Evolutionary conservation across 2,329 filamentous ascomycete species (phyloP), one percentile per base, ranked within the genome.

Genomic region (Botrytis medusae): DNA sequence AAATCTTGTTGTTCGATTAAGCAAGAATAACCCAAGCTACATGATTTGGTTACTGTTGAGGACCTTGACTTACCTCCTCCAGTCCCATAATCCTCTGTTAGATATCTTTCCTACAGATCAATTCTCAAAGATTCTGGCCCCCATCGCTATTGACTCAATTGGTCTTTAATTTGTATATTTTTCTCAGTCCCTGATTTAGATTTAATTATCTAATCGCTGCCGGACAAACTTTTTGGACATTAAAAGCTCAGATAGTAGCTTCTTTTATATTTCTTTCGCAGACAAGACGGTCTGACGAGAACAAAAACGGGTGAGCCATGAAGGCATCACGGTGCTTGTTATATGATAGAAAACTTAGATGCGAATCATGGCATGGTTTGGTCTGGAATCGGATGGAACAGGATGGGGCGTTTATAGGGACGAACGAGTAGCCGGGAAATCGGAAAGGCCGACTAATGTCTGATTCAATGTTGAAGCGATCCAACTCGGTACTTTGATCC

Each of bases 111-210:
- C 6, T 37, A 16, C 9, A 12, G 18, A 42, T 57, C 65, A 29
- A 57, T 42, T 25, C 6, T 29, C n/a, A 68, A 25, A 8, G 18
- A 32, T 32, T 37, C 18, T 69, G 48, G 37, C 32, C 25, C 2
- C 34, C 48, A 29, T 54, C 48, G 46, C 34, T 42, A 44, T 25
- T 29, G 29, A 29, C n/a, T 34, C 61, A 22, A 44, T 72, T 67
- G 20, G 57, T 57, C 61, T 34, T 72, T 67, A 37, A 67, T 72
- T 67, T 72, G 70, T 72, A 72, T 59, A 72, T 67, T 72, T 65
- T 68, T 42, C 32, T 59, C 48, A 48, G 18, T 72, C 34, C n/a
- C 8, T 44, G n/a, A 42, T 22, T 61, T 25, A 22, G 34, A 44
- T n/a, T 62, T 34, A 44, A 37, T 42, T 67, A 61, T 37, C 40